A percentile compares a stretch with the other conserved stretches of the same genome.
These are phyloP conservation scores for Alternaria arbusti DNA, from an alignment of 2,329 filamentous ascomycete species.

Conservation along the genomic window DNA sequence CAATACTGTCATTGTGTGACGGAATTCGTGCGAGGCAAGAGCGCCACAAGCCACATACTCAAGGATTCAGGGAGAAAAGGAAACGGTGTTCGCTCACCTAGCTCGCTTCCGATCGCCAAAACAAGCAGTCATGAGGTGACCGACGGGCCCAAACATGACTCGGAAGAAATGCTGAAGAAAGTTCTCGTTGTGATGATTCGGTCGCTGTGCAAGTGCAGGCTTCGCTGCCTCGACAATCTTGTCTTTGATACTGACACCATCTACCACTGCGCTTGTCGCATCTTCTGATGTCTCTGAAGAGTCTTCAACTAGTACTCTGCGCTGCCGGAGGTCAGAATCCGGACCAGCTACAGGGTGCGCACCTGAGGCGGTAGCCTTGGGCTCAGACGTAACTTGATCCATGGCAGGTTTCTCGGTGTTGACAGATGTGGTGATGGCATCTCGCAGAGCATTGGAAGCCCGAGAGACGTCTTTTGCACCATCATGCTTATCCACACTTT, in stretches of 20 bases:
- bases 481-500: constrained; percentile 23
- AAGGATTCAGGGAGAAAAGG: neutral
- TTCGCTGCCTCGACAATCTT: neutral
- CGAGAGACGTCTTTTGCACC: constrained; percentile 18
- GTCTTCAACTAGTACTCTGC: constrained; percentile 14
- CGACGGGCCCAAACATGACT: constrained; percentile 15
- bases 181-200: constrained; percentile 9
- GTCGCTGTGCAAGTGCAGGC: neutral
- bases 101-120: constrained; percentile 28
- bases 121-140: constrained; percentile 22
- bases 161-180: constrained; percentile 15
- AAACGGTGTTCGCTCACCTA: constrained; percentile 26
- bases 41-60: constrained; percentile 1
- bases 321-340: constrained; percentile 21
- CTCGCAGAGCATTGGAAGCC: constrained; percentile 13
- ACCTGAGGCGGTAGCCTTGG: neutral
- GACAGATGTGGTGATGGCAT: constrained; percentile 17
- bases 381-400: constrained; percentile 21
- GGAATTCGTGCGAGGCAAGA: neutral
- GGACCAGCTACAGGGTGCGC: neutral
- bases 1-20: neutral
- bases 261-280: neutral
- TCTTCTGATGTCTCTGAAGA: neutral
- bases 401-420: constrained; percentile 16
- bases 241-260: neutral